Base-by-base conservation (phyloP, 2,329 filamentous ascomycete genomes). In the Apiospora phragmitis region DNA sequence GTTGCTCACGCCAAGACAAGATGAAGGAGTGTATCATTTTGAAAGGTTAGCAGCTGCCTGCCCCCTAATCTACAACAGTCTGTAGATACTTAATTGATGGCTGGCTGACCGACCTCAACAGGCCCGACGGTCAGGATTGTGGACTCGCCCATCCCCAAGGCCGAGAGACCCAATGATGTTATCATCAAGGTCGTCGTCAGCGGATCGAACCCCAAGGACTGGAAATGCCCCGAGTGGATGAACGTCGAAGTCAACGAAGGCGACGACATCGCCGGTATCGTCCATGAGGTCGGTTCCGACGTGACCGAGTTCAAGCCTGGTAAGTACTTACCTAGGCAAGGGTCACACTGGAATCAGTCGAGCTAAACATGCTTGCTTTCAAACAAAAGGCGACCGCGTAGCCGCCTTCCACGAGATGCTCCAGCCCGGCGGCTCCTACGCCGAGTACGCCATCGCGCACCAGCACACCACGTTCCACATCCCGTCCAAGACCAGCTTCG, bases 381-480 rank as follows among this genome's bases (percentile, higher is more conserved):
- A 9, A 9, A 18, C 32, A 11, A 11, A 29, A 70, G 71, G 71
- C 38, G 71, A 72, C 24, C 42, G 71, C 29, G 71, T 72, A 12
- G 67, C 69, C 14, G 71, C 69, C 14, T 72, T 72, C 69, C 71
- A 72, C 55, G 80, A 88, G 72, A 90, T 91, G 84, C 74, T 79
- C 59, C 79, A 80, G 0, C 81, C 84, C 0, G 76, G 83, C 45
- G 90, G 90, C 2, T 85, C 82, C 9, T 92, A 86, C 72, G 90
- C 89, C 4, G 89, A 91, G 75, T 92, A 91, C 73, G 87, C 88
- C 3, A 79, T 91, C 14, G 85, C 86, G 0, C 86, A 83, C 79
- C 83, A 84, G 43, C 82, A 87, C 74, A 88, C 88, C 0, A 90
- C 88, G 0, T 90, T 90, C 75, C 86, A 85, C 73, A 80, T 90